Evolutionary conservation across 164 flowering plant genomes (phyloP), one percentile per base, ranked within the genome.

Genomic region (Pachysandra terminalis): DNA sequence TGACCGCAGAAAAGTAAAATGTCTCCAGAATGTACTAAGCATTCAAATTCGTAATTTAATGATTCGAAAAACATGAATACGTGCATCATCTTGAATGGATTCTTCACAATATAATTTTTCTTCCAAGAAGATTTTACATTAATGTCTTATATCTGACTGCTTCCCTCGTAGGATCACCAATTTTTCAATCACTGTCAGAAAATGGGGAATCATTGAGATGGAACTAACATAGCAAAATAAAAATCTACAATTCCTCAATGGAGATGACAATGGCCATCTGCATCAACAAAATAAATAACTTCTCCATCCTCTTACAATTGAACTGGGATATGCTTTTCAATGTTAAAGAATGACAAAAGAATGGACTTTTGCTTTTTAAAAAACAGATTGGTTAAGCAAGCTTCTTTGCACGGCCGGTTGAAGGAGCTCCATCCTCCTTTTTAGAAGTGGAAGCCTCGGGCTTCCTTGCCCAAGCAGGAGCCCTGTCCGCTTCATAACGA

Each of bases 381-480:
- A n/a, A 51, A 28, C 27, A 16, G 49, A 21, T 51, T 70, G 49
- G 24, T 81, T 74, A 91, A 26, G 97, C 96, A 67, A 90, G 89
- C 81, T 95, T 95, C 84, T 89, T 95, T 4, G 99, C 96, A 49
- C 97, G 92, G 23, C 99, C 97, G 68, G 66, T 83, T 17, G 91
- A 85, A 72, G 88, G 85, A 63, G 73, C 84, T 32, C 75, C 71
- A 22, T 90, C 94, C 22, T 90, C 97, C 73, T 83, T 92, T 68
- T 81, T 95, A 1, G 86, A 77, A 22, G 88, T 90, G 37, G 89
- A 69, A 48, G 90, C 71, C 80, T 96, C 98, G 3, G 97, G 98
- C 81, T 93, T 96, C 76, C 87, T 83, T 23, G 99, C 99, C 99
- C 99, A 96, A 25, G 96, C 92, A 75, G 99, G 99, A 64, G 98